Evolutionary conservation across 2,329 filamentous ascomycete species (phyloP).

Genomic region (Zalaria obscura): DNA sequence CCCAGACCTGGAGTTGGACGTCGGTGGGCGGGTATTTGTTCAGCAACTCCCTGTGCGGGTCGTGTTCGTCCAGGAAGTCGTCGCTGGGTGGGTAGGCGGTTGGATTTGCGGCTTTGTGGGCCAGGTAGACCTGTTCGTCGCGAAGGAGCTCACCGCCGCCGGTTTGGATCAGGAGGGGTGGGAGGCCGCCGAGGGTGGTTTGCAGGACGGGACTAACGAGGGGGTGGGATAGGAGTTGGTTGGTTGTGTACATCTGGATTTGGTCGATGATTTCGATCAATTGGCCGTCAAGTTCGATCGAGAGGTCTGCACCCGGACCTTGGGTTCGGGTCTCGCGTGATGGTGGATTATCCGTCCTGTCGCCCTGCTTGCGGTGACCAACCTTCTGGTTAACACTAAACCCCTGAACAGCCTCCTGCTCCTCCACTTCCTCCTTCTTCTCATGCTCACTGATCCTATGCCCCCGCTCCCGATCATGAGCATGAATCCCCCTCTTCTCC

Average conservation of each 20-base stretch:
- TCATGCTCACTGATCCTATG: background rate
- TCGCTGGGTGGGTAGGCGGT: constrained; percentile 57
- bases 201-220: constrained; percentile 82
- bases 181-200: constrained; percentile 76
- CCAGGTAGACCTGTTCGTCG: constrained; percentile 89
- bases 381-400: constrained; percentile 17
- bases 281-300: constrained; percentile 56
- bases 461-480: background rate
- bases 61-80: constrained; percentile 47
- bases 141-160: constrained; percentile 81
- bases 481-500: background rate
- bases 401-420: constrained; percentile 20
- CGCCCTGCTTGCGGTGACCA: constrained; percentile 1
- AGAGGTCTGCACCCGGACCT: constrained; percentile 29
- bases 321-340: background rate
- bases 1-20: constrained; percentile 92
- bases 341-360: background rate
- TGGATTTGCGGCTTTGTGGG: constrained; percentile 86
- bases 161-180: constrained; percentile 71
- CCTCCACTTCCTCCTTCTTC: constrained; percentile 2
- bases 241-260: constrained; percentile 78
- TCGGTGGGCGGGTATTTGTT: constrained; percentile 67
- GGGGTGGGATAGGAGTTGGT: constrained; percentile 72
- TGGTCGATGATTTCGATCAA: constrained; percentile 70
- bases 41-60: constrained; percentile 38